phyloP scores from a whole-genome alignment of 352 stramenopile species.

The Globisporangium viniferum region DNA sequence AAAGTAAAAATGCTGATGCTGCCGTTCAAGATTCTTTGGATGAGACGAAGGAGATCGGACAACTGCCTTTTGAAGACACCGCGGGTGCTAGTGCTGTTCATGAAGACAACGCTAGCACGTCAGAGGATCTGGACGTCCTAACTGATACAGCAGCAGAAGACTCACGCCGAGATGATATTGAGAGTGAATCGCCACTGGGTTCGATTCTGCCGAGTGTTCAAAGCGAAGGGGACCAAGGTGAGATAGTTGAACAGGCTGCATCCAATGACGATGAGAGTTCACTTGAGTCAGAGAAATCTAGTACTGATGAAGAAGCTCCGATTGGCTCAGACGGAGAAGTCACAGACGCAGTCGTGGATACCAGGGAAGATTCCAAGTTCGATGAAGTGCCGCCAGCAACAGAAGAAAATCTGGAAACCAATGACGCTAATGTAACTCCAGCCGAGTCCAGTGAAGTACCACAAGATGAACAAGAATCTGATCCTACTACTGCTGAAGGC shows the following conservation, averaged over 20 bases:
- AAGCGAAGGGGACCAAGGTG: background rate
- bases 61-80: background rate
- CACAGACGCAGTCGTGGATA: too few relatives aligned
- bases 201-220: background rate
- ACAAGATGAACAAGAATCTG: background rate
- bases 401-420: background rate
- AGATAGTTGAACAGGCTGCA: background rate
- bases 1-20: background rate
- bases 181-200: background rate
- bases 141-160: background rate
- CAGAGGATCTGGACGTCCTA: background rate
- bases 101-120: background rate
- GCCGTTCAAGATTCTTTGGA: background rate
- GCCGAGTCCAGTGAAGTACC: background rate
- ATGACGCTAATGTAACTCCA: background rate
- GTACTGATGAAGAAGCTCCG: background rate
- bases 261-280: background rate
- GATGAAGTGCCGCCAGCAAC: background rate
- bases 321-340: background rate
- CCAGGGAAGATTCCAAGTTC: background rate
- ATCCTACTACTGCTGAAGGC: background rate
- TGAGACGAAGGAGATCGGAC: background rate
- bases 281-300: background rate
- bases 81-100: background rate
- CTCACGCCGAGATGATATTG: background rate